Conservation (phyloP, 139 green algal species). For the Closterium sp. region DNA sequence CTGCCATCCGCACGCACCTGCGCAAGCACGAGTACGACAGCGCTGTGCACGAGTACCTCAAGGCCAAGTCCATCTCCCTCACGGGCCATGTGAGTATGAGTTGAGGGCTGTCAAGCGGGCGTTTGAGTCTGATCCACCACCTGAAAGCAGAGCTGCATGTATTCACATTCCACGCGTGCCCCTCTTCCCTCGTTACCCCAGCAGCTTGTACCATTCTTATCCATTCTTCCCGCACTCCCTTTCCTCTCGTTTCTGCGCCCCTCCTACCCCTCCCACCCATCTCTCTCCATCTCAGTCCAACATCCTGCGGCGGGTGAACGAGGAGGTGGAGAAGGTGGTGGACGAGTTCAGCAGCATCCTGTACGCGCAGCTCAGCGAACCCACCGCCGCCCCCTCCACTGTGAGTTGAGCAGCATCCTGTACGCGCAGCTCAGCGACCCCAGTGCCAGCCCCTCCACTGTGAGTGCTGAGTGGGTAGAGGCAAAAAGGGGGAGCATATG, state of each 20-base stretch:
- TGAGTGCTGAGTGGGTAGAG: neutral
- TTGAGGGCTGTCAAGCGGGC: neutral
- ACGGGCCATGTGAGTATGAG: constrained; percentile 9
- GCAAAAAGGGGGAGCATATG: constrained; percentile 30
- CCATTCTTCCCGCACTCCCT: neutral
- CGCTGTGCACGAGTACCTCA: constrained; percentile 35
- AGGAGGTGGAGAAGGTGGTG: constrained; percentile 53
- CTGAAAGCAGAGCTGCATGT: neutral
- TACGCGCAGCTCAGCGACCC: no score
- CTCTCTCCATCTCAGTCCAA: constrained; percentile 10
- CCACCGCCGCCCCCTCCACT: constrained; percentile 10
- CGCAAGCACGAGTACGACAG: constrained; percentile 43
- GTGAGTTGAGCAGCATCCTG: no score
- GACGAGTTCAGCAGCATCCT: constrained; percentile 41
- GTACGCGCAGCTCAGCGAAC: constrained; percentile 25
- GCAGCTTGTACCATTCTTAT: neutral
- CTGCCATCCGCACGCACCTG: constrained; percentile 16
- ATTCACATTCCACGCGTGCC: neutral
- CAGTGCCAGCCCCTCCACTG: neutral
- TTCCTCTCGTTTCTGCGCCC: neutral
- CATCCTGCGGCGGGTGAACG: constrained; percentile 39
- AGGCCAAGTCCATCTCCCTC: constrained; percentile 43
- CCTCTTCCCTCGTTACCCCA: neutral
- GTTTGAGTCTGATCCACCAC: neutral
- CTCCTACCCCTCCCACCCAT: neutral